These are phyloP conservation scores for Triadica sebifera DNA, from an alignment of 345 rosid species.

Conservation along the genomic window DNA sequence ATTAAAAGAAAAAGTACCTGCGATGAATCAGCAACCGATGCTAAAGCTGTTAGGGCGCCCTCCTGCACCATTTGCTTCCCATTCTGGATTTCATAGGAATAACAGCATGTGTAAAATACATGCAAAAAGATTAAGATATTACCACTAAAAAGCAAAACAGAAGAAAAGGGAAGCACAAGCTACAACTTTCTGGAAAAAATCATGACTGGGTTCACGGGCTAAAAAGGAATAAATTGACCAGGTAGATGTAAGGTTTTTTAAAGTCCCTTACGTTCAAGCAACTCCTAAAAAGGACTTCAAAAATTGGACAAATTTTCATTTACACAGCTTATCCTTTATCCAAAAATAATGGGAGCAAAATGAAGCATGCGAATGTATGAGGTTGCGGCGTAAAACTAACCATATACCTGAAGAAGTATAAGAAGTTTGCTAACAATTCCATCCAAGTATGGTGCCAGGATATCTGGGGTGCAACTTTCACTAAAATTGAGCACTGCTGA, in stretches of 20 bases:
- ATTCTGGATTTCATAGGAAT: conserved; percentile 42
- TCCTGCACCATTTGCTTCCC: conserved; percentile 99
- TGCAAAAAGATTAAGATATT: background rate
- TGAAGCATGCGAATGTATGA: background rate
- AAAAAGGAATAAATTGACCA: background rate
- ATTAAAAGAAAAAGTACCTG: conserved; percentile 47
- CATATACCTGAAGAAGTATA: conserved; percentile 71
- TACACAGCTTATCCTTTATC: background rate
- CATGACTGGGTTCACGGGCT: background rate
- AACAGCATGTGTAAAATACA: conserved; percentile 8
- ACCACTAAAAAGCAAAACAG: background rate
- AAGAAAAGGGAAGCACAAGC: background rate
- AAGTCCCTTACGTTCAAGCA: background rate
- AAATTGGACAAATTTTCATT: background rate
- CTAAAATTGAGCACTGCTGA: conserved; percentile 97
- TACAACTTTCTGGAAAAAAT: background rate
- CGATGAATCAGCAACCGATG: conserved; percentile 97
- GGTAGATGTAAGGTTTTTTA: background rate
- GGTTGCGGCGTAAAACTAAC: background rate
- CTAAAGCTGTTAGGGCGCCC: conserved; percentile 96
- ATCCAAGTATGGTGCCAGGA: conserved; percentile 76
- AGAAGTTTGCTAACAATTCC: conserved; percentile 93
- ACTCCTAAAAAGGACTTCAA: background rate
- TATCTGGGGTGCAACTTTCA: conserved; percentile 90
- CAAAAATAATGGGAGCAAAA: background rate